Percentiles rank a stretch among this genome's conserved stretches.
phyloP scores from a whole-genome alignment of 768 basidiomycete species.

The Rubroboletus satanas region DNA sequence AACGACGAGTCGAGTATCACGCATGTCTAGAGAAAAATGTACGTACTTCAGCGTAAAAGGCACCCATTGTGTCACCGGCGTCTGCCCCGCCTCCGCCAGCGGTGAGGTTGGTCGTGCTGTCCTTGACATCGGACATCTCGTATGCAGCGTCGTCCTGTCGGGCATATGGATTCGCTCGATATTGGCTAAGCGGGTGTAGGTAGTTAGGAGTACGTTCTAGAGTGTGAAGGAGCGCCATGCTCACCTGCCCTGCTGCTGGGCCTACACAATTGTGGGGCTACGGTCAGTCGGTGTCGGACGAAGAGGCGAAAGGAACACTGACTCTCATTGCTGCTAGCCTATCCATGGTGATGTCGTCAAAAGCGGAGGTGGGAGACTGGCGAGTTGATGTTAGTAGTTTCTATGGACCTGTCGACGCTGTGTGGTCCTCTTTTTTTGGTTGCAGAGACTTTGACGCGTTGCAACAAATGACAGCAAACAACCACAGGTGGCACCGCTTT shows the following conservation, averaged over 20 bases:
- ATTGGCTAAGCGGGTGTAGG: conserved; percentile 17
- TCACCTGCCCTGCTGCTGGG: conserved; percentile 61
- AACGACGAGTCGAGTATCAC: background rate
- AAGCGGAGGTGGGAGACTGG: conserved; percentile 32
- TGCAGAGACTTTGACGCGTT: background rate
- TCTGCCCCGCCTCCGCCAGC: conserved; percentile 36
- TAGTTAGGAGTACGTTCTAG: background rate
- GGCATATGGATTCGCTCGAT: conserved; percentile 59
- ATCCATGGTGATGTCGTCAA: conserved; percentile 68
- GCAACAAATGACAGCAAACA: conserved; percentile 21
- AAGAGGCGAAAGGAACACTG: conserved; percentile 18
- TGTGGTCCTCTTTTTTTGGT: background rate
- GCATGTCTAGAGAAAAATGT: background rate
- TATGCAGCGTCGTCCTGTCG: conserved; percentile 59
- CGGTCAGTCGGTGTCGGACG: conserved; percentile 2
- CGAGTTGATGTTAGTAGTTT: background rate
- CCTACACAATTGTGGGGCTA: conserved; percentile 35
- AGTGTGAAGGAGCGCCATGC: conserved; percentile 26
- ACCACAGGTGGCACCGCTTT: background rate
- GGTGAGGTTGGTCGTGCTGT: conserved; percentile 51
- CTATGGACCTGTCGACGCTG: background rate
- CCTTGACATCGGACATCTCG: conserved; percentile 69
- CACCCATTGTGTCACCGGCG: conserved; percentile 54
- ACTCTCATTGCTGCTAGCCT: conserved; percentile 87
- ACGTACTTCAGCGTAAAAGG: conserved; percentile 72